These are phyloP conservation scores for Trametes maxima DNA, from an alignment of 768 basidiomycete genomes.

Conservation along the genomic window DNA sequence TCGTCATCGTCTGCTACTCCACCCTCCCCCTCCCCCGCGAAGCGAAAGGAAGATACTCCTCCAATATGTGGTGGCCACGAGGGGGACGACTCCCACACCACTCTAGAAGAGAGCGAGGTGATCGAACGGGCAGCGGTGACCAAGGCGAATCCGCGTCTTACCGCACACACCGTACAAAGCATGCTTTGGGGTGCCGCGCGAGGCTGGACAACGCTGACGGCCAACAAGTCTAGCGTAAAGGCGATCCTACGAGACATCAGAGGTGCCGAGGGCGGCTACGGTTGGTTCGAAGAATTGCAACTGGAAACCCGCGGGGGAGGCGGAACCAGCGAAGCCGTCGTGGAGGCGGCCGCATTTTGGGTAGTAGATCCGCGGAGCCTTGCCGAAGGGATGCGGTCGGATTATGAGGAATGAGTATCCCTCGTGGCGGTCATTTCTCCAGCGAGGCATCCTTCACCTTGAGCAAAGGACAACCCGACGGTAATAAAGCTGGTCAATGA, in stretches of 20 bases:
- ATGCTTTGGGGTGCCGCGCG: conserved; percentile 66
- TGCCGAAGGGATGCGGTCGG: conserved; percentile 57
- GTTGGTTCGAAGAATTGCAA: conserved; percentile 30
- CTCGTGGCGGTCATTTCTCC: neutral
- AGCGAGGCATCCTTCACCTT: neutral
- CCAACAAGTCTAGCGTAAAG: conserved; percentile 77
- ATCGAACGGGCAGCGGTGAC: conserved; percentile 57
- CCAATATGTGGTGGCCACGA: neutral
- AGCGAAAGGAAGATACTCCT: no score
- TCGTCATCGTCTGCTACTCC: neutral
- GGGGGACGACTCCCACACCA: neutral
- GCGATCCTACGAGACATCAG: conserved; percentile 73
- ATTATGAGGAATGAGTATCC: conserved; percentile 18
- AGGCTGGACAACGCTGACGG: conserved; percentile 87
- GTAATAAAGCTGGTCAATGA: no score
- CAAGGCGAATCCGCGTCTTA: conserved; percentile 59
- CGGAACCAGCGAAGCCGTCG: conserved; percentile 7
- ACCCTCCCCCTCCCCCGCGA: neutral
- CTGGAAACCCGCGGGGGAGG: conserved; percentile 12
- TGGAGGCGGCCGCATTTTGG: conserved; percentile 59
- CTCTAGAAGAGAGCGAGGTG: conserved; percentile 31
- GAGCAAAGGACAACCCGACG: no score
- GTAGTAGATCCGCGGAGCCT: conserved; percentile 79
- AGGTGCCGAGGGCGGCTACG: conserved; percentile 34
- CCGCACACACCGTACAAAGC: conserved; percentile 77